Base-by-base conservation (phyloP, 345 rosid species). In the Cardamine occulta region DNA sequence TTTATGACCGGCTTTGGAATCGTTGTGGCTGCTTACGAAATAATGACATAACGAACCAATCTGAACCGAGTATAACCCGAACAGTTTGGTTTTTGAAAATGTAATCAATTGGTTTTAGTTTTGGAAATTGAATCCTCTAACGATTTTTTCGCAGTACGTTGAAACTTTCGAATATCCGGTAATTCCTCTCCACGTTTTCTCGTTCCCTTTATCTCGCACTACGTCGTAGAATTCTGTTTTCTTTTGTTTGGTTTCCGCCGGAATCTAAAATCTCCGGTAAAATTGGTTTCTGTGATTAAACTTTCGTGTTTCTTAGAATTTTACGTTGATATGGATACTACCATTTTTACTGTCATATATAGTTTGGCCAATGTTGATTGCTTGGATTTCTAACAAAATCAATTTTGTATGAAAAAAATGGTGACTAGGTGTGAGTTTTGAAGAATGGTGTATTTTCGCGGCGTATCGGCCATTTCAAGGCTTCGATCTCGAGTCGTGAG, bases 401-500 rank as follows among this genome's bases (percentile, higher is more conserved):
- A 39, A 8, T 60, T 59, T 57, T 31, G 17, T 63, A 39, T 32
- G 63, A 49, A 7, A 34, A 68, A 73, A 18, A 11, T 62, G 51
- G 66, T 54, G 66, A 29, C 34, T 45, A 42, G 81, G 63, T 74
- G 59, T 51, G 63, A 61, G 57, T 42, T 44, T 69, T 71, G 15
- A 79, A 74, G 70, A 1, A 89, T 92, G 97, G 91, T 69, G 84
- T 82, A 86, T 84, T 82, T 81, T 55, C 82, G 88, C 28, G 21
- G 85, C 64, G 72, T 85, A 28, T 68, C 86, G 52, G 81, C 87
- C 49, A 86, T 91, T 55, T 86, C 92, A 63, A 81, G 82, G 78
- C 85, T 87, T 23, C 87, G 88, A 17, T 87, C 91, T 63, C 89
- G 86, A 31, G 57, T 80, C 35, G 91, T 89, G 78, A 84, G 88